A percentile compares a stretch with the other conserved stretches of the same genome.
phyloP scores from a whole-genome alignment of 306 rosid species.

The Hippophae gyantsensis region DNA sequence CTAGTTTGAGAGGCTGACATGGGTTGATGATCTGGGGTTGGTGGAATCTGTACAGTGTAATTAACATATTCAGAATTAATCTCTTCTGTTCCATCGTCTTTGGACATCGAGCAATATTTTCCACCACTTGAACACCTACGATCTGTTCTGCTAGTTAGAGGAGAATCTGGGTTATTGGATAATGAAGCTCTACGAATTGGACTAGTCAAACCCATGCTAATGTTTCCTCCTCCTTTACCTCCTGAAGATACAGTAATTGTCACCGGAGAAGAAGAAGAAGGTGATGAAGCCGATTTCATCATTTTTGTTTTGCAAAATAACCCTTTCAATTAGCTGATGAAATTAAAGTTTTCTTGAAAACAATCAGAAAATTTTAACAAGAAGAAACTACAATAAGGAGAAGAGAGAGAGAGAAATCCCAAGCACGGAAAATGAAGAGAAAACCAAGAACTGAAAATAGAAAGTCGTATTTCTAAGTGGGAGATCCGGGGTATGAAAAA shows the following conservation, averaged over 20 bases:
- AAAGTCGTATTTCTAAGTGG: background rate
- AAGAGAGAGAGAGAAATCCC: background rate
- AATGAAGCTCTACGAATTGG: conserved; percentile 57
- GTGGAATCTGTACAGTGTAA: conserved; percentile 80
- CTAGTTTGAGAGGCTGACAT: conserved; percentile 47
- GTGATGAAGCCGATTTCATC: conserved; percentile 52
- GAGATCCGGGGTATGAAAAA: conserved; percentile 2
- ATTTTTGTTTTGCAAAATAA: conserved; percentile 8
- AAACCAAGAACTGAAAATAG: conserved; percentile 12
- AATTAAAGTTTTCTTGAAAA: background rate
- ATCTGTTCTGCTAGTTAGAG: conserved; percentile 36
- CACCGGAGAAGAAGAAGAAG: conserved; percentile 71
- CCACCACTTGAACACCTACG: conserved; percentile 36
- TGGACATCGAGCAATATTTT: conserved; percentile 28
- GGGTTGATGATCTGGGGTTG: conserved; percentile 69
- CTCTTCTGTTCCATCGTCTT: conserved; percentile 31
- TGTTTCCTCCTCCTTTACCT: conserved; percentile 38
- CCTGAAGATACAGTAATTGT: conserved; percentile 66
- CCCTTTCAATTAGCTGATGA: background rate
- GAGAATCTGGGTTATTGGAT: conserved; percentile 62
- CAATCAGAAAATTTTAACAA: background rate
- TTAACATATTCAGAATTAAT: conserved; percentile 36
- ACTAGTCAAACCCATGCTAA: conserved; percentile 69
- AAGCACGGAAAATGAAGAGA: background rate
- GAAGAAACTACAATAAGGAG: background rate